Base-by-base conservation (phyloP, 257 asterid genomes). In the Striga asiatica region DNA sequence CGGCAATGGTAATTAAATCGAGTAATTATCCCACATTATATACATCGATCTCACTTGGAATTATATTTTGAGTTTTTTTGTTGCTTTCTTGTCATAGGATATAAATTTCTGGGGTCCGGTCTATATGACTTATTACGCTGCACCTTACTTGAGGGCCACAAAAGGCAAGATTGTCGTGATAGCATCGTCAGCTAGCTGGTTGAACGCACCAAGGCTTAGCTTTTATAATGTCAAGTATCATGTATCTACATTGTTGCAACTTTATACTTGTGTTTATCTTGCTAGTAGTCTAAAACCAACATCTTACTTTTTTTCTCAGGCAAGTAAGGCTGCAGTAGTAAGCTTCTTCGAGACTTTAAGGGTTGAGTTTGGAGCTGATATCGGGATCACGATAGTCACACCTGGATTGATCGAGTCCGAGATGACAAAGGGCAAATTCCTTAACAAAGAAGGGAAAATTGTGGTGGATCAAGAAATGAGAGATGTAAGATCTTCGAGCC, bases 61-160 rank as follows among this genome's bases (percentile, higher is more conserved):
- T n/a, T n/a, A n/a, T 22, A 10, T 7, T 38, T 37, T 37, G 11
- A 14, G 12, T 37, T 8, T 1, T n/a, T n/a, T 3, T 46, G 12
- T 7, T 47, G 21, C 17, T 19, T 27, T 39, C 10, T 54, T 8
- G 54, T 10, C 6, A 4, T 24, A 89, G 97, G 93, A 89, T 43
- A 71, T 76, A 32, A 85, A 85, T 67, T 89, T 89, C 65, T 82
- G 95, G 95, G 95, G 95, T 13, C 31, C 75, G 8, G 93, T 66
- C 27, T 78, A 84, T 45, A 70, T 73, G 56, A 82, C 94, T 21
- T 69, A 71, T 14, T 80, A 67, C 56, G 85, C 78, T 0, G 68
- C 73, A 22, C 83, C 93, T 2, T 70, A 76, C 73, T 75, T 88
- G 16, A 77, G 88, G 73, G 55, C 60, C 72, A 79, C 78, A 13